These are phyloP conservation scores for Xylaria sp. DNA, from an alignment of 2,329 filamentous ascomycete species.

Conservation along the genomic window DNA sequence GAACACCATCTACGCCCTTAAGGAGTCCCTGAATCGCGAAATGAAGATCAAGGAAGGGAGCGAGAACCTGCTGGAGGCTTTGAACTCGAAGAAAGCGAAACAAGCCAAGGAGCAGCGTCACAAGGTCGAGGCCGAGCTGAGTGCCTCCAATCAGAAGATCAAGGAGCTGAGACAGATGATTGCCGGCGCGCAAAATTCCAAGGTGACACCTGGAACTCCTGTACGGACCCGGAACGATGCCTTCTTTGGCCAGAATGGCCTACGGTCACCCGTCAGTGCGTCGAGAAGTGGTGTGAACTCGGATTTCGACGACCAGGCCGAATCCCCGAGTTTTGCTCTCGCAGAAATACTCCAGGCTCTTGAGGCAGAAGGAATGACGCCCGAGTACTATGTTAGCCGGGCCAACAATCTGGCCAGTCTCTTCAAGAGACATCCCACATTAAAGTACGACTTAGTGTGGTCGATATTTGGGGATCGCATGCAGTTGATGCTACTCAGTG, in stretches of 20 bases:
- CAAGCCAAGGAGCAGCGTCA: conserved; percentile 81
- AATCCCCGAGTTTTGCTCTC: conserved; percentile 88
- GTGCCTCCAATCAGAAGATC: conserved; percentile 72
- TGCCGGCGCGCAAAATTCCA: conserved; percentile 52
- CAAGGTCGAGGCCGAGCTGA: conserved; percentile 81
- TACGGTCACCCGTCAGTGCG: conserved; percentile 54
- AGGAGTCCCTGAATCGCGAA: conserved; percentile 86
- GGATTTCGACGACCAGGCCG: conserved; percentile 62
- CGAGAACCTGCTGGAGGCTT: conserved; percentile 92
- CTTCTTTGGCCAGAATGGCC: conserved; percentile 40
- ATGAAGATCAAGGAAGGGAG: conserved; percentile 97
- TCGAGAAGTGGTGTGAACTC: conserved; percentile 53
- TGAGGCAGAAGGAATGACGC: conserved; percentile 78
- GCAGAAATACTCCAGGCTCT: conserved; percentile 86
- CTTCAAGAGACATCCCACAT: conserved; percentile 86
- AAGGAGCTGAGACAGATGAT: conserved; percentile 57
- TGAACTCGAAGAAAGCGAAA: conserved; percentile 92
- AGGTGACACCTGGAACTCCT: conserved; percentile 44
- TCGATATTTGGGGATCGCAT: conserved; percentile 88
- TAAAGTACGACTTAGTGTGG: conserved; percentile 97
- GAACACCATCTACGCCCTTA: conserved; percentile 67
- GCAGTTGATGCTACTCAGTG: conserved; percentile 92
- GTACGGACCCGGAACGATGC: conserved; percentile 48
- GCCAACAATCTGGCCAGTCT: conserved; percentile 91
- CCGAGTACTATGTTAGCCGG: conserved; percentile 91